phyloP scores from a whole-genome alignment of 495 filamentous ascomycete genomes.

The Articulospora tetracladia region DNA sequence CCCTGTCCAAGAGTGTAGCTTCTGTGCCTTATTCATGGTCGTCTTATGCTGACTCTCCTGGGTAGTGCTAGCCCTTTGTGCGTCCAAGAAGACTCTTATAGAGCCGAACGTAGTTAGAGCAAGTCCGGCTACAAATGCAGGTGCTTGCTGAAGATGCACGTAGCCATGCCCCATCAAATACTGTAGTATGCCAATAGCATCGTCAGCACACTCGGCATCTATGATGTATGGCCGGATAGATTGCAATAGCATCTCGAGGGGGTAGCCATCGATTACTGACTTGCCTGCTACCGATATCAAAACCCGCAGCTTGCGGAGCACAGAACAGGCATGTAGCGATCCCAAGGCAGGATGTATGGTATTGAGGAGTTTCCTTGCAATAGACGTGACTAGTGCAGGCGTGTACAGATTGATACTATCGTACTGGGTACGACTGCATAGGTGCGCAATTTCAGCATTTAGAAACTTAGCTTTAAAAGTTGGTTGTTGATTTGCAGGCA shows the following conservation, averaged over 20 bases:
- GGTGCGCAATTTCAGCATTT: conserved; percentile 64
- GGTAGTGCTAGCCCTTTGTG: conserved; percentile 60
- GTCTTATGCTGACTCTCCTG: conserved; percentile 71
- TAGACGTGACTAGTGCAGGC: conserved; percentile 65
- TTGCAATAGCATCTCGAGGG: conserved; percentile 87
- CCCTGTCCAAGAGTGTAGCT: conserved; percentile 65
- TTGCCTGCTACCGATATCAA: conserved; percentile 73
- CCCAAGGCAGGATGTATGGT: conserved; percentile 84
- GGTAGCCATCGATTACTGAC: conserved; percentile 69
- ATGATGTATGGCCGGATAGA: conserved; percentile 74
- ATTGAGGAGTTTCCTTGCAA: conserved; percentile 74
- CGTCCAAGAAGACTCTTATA: conserved; percentile 65
- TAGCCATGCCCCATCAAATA: conserved; percentile 74
- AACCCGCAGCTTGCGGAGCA: conserved; percentile 81
- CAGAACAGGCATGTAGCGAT: conserved; percentile 77
- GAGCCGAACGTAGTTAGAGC: conserved; percentile 72
- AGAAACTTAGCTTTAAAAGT: conserved; percentile 77
- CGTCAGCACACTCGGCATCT: conserved; percentile 85
- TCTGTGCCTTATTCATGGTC: conserved; percentile 62
- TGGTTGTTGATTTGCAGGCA: conserved; percentile 79
- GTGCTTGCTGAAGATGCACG: conserved; percentile 55
- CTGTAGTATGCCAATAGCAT: conserved; percentile 81
- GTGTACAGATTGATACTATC: conserved; percentile 71
- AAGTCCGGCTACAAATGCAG: conserved; percentile 75
- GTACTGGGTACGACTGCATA: conserved; percentile 66